Evolutionary conservation across 176 grass and related monocot genomes (phyloP).

Genomic region (Musa acuminata): DNA sequence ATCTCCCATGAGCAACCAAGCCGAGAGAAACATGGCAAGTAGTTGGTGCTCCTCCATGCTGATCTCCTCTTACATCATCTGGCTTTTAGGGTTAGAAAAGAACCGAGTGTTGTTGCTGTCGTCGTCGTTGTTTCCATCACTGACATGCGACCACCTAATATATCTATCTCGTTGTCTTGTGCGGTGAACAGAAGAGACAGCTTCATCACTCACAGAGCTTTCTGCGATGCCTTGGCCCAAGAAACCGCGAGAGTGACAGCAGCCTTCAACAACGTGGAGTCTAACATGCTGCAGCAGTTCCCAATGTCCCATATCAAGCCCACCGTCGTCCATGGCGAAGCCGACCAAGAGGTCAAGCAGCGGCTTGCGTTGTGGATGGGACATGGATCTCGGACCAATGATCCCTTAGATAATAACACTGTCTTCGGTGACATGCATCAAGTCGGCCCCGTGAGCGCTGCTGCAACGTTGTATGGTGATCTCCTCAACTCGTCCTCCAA

Average conservation of each 20-base stretch:
- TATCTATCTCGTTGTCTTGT: background rate
- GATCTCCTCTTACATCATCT: too few relatives aligned
- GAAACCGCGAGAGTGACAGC: conserved; percentile 12
- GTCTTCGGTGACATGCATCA: background rate
- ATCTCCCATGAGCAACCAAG: too few relatives aligned
- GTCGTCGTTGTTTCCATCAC: too few relatives aligned
- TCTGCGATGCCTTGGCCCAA: conserved; percentile 14
- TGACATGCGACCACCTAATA: too few relatives aligned
- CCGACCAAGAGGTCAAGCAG: background rate
- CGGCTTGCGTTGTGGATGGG: background rate
- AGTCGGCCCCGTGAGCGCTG: too few relatives aligned
- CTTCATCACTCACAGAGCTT: conserved; percentile 16
- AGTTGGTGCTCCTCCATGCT: too few relatives aligned
- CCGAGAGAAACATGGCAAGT: too few relatives aligned
- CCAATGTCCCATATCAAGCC: background rate
- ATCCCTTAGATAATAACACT: too few relatives aligned
- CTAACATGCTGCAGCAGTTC: background rate
- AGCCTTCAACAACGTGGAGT: background rate
- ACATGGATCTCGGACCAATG: background rate
- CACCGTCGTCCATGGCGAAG: background rate
- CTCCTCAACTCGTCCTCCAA: background rate
- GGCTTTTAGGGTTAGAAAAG: too few relatives aligned
- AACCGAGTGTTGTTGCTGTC: too few relatives aligned
- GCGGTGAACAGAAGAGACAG: conserved; percentile 8
- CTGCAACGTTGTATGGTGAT: background rate